A percentile compares a stretch with the other conserved stretches of the same genome.
Conservation (phyloP, 495 filamentous ascomycete species). For the Haplographium delicatum region DNA sequence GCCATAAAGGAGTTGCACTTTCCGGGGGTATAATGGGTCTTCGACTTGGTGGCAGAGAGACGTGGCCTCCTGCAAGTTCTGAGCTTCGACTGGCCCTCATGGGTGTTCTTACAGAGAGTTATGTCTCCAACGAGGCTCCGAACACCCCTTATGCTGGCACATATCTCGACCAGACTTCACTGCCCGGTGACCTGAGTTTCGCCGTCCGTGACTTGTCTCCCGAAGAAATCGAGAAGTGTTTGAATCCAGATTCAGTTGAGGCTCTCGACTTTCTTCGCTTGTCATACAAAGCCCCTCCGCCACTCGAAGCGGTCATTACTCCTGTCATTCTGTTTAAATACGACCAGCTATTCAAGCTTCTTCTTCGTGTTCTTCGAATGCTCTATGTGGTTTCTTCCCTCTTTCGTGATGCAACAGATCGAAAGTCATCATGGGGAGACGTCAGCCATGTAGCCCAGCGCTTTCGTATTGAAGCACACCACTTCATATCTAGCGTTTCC, state of each 20-base stretch:
- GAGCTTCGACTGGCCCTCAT: constrained; percentile 85
- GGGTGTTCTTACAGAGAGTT: constrained; percentile 77
- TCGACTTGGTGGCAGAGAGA: constrained; percentile 66
- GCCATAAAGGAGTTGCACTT: constrained; percentile 59
- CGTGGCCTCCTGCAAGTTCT: constrained; percentile 90
- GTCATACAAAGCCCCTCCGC: constrained; percentile 72
- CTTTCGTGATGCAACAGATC: constrained; percentile 50
- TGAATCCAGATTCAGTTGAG: constrained; percentile 72
- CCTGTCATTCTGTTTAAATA: constrained; percentile 64
- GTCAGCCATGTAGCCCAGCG: constrained; percentile 36
- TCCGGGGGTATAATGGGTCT: constrained; percentile 73
- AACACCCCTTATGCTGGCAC: constrained; percentile 19
- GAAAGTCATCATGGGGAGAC: constrained; percentile 27
- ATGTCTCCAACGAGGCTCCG: constrained; percentile 30
- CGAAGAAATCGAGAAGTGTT: constrained; percentile 70
- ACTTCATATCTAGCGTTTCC: constrained; percentile 65
- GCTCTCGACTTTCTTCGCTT: constrained; percentile 88
- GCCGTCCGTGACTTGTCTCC: constrained; percentile 73
- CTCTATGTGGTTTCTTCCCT: constrained; percentile 69
- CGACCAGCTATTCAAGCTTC: constrained; percentile 72
- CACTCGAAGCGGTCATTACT: constrained; percentile 70
- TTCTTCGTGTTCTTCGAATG: constrained; percentile 77
- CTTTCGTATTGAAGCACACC: constrained; percentile 71
- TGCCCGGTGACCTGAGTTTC: constrained; percentile 83
- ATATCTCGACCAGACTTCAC: constrained; percentile 31